A percentile compares a stretch with the other conserved stretches of the same genome.
Evolutionary conservation across 2,329 filamentous ascomycete species (phyloP).

Genomic region (Verticillium albo-atrum): DNA sequence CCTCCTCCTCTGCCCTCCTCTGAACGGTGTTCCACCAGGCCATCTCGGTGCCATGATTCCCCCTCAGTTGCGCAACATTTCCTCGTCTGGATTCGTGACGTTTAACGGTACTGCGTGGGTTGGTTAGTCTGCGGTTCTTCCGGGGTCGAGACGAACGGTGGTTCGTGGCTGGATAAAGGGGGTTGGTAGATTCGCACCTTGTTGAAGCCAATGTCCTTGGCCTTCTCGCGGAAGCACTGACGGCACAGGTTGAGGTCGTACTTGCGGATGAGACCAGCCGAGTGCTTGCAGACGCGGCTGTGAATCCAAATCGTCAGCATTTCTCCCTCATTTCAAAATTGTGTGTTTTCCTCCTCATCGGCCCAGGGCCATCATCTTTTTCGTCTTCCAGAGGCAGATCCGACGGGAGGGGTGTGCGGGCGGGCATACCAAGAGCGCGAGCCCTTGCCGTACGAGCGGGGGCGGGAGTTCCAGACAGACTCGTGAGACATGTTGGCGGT

Average conservation of each 20-base stretch:
- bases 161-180: no score
- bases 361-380: neutral
- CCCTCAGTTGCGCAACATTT: conserved; percentile 7
- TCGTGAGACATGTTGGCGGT: conserved; percentile 67
- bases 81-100: conserved; percentile 8
- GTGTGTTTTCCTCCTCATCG: neutral
- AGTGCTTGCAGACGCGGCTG: conserved; percentile 78
- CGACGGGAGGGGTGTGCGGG: neutral
- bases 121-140: conserved; percentile 13
- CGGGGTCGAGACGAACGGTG: neutral
- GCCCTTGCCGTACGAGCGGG: conserved; percentile 96
- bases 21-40: conserved; percentile 25
- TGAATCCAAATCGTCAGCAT: conserved; percentile 24
- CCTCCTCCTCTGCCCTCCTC: conserved; percentile 28
- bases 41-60: conserved; percentile 14
- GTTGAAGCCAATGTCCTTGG: conserved; percentile 68
- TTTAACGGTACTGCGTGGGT: conserved; percentile 31
- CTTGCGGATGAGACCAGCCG: conserved; percentile 99
- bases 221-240: conserved; percentile 75
- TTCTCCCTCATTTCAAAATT: conserved; percentile 2
- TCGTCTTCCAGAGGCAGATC: neutral
- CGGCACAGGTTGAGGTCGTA: conserved; percentile 91
- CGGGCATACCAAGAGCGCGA: conserved; percentile 79
- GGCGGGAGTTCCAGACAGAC: conserved; percentile 98
- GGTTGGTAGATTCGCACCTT: conserved; percentile 46